Base-by-base conservation (phyloP, 2,329 filamentous ascomycete genomes). In the Penicillium sp. region DNA sequence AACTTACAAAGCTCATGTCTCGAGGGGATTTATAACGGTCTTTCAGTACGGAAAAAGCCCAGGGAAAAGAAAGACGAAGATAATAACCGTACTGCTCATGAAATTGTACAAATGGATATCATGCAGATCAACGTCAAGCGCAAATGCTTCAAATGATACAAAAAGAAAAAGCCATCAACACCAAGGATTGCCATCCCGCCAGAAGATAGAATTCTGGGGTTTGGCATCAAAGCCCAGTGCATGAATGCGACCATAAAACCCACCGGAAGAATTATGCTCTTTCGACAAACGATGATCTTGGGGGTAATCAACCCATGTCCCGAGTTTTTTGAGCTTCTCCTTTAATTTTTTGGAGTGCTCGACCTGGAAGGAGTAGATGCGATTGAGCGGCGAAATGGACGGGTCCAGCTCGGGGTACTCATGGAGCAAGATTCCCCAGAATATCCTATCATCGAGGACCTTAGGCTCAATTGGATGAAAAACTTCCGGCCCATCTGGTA, bases 171-270 rank as follows among this genome's bases (percentile, higher is more conserved):
- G 9, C 18, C 20, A 26, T 20, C 11, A 56, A 51, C 54, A 20
- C 59, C 56, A 62, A 31, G 59, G 61, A 29, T 50, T 44, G 2
- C 61, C 48, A 55, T 62, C 59, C 6, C 22, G 13, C 53, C 48
- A 65, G 22, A 49, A 56, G 34, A 39, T 56, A 57, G 50, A 20
- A 42, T 22, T 37, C 9, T 48, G 8, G 57, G 50, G 43, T 56
- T 59, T 34, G 52, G 35, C 58, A 59, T 52, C 26, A 16, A 56
- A 22, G 6, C 51, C 61, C 34, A 64, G 24, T 4, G 58, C 60
- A 35, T 54, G 54, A 43, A 66, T 39, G 8, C 61, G 63, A 22
- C 61, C 60, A 56, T 58, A 64, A 7, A 65, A 56, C 18, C 63
- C 61, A 26, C 37, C 60, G 7, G 24, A 37, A 5, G 62, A 57